A percentile compares a stretch with the other conserved stretches of the same genome.
Conservation (phyloP, 306 rosid species). For the Quercus alba region DNA sequence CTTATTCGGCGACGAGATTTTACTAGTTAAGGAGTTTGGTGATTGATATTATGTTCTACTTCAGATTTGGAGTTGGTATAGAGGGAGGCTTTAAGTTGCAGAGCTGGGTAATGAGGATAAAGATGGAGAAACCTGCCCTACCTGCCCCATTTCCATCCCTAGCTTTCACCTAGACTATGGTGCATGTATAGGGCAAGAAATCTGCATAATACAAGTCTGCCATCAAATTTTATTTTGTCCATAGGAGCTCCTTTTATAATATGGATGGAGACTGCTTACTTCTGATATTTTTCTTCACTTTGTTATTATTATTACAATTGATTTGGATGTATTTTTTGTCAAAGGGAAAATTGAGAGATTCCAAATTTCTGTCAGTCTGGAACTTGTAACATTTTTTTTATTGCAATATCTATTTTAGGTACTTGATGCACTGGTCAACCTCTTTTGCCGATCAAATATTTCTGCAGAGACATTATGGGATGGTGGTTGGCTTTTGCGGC, state of each 20-base stretch:
- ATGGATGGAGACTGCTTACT: neutral
- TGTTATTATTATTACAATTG: neutral
- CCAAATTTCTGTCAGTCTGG: constrained; percentile 14
- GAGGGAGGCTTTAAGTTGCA: neutral
- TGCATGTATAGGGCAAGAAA: neutral
- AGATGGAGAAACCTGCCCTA: too few relatives aligned
- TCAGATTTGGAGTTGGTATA: neutral
- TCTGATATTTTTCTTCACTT: neutral
- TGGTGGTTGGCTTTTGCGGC: constrained; percentile 98
- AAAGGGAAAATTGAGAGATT: neutral
- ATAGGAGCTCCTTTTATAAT: neutral
- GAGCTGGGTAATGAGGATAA: neutral
- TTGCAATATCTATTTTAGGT: constrained; percentile 50
- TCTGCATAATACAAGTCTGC: neutral
- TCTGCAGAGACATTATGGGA: constrained; percentile 92
- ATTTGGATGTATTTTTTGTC: neutral
- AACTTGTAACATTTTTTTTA: neutral
- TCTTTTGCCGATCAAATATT: constrained; percentile 76
- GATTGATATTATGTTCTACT: neutral
- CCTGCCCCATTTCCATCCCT: neutral
- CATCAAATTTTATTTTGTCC: neutral
- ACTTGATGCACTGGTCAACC: constrained; percentile 82
- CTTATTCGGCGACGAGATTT: too few relatives aligned
- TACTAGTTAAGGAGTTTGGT: too few relatives aligned
- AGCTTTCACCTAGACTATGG: neutral